Evolutionary conservation across 352 stramenopile species (phyloP).

Genomic region (Phytophthora idaei): DNA sequence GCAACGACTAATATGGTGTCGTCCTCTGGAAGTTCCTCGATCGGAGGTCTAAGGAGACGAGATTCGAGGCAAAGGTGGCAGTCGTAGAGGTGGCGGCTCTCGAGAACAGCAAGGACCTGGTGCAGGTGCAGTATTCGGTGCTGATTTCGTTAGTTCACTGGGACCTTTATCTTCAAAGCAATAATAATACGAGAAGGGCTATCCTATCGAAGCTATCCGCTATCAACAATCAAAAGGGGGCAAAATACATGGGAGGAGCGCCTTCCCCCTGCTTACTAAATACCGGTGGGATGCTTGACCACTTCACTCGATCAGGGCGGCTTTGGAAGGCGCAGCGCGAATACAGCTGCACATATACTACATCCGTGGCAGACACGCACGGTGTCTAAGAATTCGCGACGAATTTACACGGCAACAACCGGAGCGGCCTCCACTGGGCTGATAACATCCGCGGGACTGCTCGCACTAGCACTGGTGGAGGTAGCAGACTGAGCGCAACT

Average conservation of each 20-base stretch:
- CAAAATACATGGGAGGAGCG: conserved; percentile 32
- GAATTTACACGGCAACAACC: conserved; percentile 34
- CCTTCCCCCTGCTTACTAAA: conserved; percentile 42
- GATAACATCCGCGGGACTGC: conserved; percentile 22
- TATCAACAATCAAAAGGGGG: conserved; percentile 35
- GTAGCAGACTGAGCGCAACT: conserved; percentile 32
- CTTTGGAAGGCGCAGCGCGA: conserved; percentile 15
- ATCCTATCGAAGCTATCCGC: conserved; percentile 39
- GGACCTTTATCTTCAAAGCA: conserved; percentile 27
- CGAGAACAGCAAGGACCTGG: no score
- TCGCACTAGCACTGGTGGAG: conserved; percentile 12
- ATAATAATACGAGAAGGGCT: conserved; percentile 38
- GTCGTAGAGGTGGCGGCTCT: no score
- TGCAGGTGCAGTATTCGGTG: no score
- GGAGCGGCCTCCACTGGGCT: conserved; percentile 22
- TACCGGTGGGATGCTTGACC: conserved; percentile 33
- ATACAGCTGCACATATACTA: conserved; percentile 32
- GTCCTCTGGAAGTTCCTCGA: no score
- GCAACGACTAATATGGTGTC: no score
- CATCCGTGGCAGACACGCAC: conserved; percentile 21
- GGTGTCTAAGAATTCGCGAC: conserved; percentile 15
- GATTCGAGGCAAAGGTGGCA: no score
- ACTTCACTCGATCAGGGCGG: conserved; percentile 22
- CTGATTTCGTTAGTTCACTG: conserved; percentile 8
- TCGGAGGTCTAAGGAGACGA: no score